phyloP scores from a whole-genome alignment of 75 land plant genomes.

The Pseudotsuga menziesii region DNA sequence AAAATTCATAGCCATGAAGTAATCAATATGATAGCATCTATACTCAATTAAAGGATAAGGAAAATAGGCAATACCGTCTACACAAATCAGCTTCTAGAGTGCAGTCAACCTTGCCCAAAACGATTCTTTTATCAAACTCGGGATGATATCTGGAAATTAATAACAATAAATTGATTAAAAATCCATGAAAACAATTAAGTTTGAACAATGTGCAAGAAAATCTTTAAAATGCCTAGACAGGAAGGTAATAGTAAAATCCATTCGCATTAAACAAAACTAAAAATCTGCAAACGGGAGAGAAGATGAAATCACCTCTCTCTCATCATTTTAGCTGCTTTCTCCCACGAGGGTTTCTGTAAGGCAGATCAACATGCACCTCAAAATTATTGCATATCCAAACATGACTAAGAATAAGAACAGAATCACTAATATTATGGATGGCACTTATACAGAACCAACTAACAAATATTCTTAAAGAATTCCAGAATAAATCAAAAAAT shows the following conservation, averaged over 20 bases:
- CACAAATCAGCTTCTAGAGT: conserved; percentile 70
- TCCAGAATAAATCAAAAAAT: background rate
- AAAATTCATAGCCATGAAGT: too few species aligned
- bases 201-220: background rate
- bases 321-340: conserved; percentile 86
- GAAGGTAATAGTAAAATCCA: background rate
- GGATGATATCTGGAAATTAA: conserved; percentile 69
- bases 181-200: background rate
- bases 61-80: conserved; percentile 51
- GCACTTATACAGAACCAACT: background rate
- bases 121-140: conserved; percentile 85
- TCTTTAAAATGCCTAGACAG: background rate
- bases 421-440: background rate
- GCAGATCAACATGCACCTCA: conserved; percentile 2
- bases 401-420: background rate
- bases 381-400: background rate
- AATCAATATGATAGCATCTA: background rate
- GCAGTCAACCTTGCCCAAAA: conserved; percentile 93
- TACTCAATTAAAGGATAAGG: background rate
- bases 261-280: background rate
- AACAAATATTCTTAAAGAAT: background rate
- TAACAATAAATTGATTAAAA: background rate
- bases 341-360: conserved; percentile 98
- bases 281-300: background rate
- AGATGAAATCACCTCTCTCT: conserved; percentile 49